These are phyloP conservation scores for Bruguiera parviflora DNA, from an alignment of 345 rosid genomes.

Conservation along the genomic window DNA sequence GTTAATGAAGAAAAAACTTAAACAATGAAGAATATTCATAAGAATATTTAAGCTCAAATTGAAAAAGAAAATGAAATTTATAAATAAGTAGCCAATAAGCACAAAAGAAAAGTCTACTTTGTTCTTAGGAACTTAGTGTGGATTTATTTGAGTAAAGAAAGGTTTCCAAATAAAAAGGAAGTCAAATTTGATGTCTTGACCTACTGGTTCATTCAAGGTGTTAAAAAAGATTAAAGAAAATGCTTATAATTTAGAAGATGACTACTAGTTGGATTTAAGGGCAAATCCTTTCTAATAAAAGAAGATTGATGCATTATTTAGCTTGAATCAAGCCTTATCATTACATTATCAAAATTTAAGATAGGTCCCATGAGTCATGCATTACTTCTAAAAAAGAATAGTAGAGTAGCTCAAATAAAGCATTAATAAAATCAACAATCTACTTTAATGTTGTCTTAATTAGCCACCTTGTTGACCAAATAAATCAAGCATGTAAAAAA, in stretches of 20 bases:
- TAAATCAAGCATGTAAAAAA: too few species aligned
- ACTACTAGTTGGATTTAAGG: too few species aligned
- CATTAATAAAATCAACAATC: too few species aligned
- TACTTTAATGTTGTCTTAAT: too few species aligned
- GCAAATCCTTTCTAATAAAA: too few species aligned
- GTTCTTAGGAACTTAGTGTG: background rate
- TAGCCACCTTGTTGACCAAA: too few species aligned
- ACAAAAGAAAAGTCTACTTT: background rate
- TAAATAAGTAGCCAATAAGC: background rate
- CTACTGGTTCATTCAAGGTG: background rate
- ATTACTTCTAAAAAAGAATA: too few species aligned
- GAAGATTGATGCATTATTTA: too few species aligned
- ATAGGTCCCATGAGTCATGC: too few species aligned
- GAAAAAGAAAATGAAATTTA: background rate
- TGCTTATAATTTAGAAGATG: background rate
- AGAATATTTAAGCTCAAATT: background rate
- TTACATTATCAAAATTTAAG: too few species aligned
- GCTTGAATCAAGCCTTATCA: too few species aligned
- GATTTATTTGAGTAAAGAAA: background rate
- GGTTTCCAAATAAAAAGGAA: background rate
- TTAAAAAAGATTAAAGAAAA: background rate
- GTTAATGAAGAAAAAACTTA: background rate
- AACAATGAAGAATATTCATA: too few species aligned
- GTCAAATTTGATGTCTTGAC: background rate
- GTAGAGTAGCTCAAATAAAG: rapidly evolving